phyloP scores from a whole-genome alignment of 768 basidiomycete genomes.

The Scleroderma bovista region DNA sequence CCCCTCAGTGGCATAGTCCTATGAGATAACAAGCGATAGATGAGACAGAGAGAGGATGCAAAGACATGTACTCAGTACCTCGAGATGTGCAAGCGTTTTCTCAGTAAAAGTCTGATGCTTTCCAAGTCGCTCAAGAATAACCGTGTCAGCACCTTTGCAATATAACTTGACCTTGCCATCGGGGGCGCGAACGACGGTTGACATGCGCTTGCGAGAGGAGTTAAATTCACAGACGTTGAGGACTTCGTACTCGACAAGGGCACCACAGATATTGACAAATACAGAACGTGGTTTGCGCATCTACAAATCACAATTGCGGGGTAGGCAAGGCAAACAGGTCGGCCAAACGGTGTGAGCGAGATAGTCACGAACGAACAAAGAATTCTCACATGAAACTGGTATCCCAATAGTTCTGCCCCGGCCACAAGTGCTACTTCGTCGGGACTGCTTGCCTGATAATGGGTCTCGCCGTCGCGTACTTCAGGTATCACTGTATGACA shows the following conservation, averaged over 20 bases:
- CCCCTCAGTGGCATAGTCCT: conserved; percentile 97
- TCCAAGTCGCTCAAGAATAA: conserved; percentile 89
- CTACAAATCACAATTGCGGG: conserved; percentile 34
- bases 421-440: conserved; percentile 96
- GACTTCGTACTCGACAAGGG: conserved; percentile 76
- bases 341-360: not conserved
- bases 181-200: conserved; percentile 82
- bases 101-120: conserved; percentile 82
- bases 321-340: not conserved
- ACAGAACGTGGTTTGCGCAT: conserved; percentile 95
- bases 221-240: conserved; percentile 99
- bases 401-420: conserved; percentile 88
- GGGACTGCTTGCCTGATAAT: conserved; percentile 95
- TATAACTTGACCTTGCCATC: conserved; percentile 92
- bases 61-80: conserved; percentile 42
- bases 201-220: conserved; percentile 97
- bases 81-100: conserved; percentile 82
- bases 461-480: conserved; percentile 78
- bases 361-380: conserved; percentile 8
- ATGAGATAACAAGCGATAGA: conserved; percentile 3
- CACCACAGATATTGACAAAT: conserved; percentile 76
- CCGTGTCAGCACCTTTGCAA: conserved; percentile 97
- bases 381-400: conserved; percentile 80
- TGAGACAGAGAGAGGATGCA: not conserved
- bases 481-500: conserved; percentile 99